These are phyloP conservation scores for Lasiosphaeria hispida DNA, from an alignment of 495 filamentous ascomycete species.

Conservation along the genomic window DNA sequence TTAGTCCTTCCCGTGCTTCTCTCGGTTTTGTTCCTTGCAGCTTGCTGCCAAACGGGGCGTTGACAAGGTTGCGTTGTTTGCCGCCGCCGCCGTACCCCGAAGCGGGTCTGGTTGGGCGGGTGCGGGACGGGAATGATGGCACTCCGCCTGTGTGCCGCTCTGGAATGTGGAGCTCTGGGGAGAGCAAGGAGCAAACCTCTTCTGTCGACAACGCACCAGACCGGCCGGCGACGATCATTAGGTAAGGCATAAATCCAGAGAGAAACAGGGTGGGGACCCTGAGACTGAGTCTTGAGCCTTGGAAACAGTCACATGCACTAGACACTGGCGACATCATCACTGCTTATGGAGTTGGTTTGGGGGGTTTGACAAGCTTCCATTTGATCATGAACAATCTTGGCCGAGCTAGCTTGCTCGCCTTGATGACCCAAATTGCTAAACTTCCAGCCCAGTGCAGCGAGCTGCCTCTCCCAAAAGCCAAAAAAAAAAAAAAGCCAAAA, in stretches of 20 bases:
- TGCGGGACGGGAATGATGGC: conserved; percentile 15
- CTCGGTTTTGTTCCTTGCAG: conserved; percentile 12
- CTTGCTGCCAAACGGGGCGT: not conserved
- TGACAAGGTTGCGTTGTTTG: not conserved
- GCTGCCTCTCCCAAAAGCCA: not conserved
- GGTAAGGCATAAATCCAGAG: not conserved
- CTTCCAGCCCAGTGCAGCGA: not conserved
- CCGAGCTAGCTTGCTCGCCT: not conserved
- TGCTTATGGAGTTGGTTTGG: conserved; percentile 3
- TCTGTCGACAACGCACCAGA: conserved; percentile 3
- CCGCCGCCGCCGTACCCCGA: not conserved
- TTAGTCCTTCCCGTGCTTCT: not conserved
- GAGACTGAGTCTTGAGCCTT: not conserved
- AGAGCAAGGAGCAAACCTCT: not conserved
- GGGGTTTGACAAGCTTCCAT: conserved; percentile 17
- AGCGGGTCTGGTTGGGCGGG: not conserved
- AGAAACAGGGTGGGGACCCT: no score
- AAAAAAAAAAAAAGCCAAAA: no score
- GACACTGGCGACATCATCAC: not conserved
- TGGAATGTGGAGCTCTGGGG: conserved; percentile 20
- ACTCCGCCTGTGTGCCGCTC: conserved; percentile 13
- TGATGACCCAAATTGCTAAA: not conserved
- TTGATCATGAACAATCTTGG: conserved; percentile 10
- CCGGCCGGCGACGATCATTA: conserved; percentile 1
- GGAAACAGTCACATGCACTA: not conserved